Percentiles rank a stretch among this genome's conserved stretches.
These are phyloP conservation scores for Mallotus repandus DNA, from an alignment of 441 rosid species.

Conservation along the genomic window DNA sequence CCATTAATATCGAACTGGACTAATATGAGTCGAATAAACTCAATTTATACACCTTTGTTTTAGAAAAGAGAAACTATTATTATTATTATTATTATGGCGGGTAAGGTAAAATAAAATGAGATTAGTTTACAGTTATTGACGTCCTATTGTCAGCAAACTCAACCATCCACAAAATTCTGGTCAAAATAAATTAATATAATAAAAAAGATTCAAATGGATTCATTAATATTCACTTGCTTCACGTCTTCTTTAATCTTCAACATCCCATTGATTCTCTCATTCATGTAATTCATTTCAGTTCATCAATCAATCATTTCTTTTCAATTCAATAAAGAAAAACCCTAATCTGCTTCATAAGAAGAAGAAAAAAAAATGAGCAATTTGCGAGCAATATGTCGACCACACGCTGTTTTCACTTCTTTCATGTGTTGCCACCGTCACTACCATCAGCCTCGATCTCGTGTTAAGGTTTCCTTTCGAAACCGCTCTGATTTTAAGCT, in stretches of 20 bases:
- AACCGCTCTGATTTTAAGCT: slow-evolving; percentile 35
- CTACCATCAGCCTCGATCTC: slow-evolving; percentile 39
- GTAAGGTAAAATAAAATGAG: not conserved
- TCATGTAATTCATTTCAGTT: not conserved
- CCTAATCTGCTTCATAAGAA: too few species aligned
- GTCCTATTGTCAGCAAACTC: not conserved
- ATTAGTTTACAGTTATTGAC: not conserved
- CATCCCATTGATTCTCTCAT: too few species aligned
- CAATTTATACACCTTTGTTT: too few species aligned
- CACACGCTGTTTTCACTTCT: slow-evolving; percentile 59
- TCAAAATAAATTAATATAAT: not conserved
- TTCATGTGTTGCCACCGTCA: slow-evolving; percentile 47
- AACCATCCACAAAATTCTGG: slow-evolving; percentile 13
- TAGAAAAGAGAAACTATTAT: too few species aligned
- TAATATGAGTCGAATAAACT: too few species aligned
- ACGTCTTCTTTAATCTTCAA: slow-evolving; percentile 16
- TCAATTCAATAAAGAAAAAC: too few species aligned
- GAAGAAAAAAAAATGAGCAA: slow-evolving; percentile 44
- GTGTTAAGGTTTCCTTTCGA: slow-evolving; percentile 54
- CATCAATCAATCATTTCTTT: not conserved
- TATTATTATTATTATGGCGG: slow-evolving; percentile 5
- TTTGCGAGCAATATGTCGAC: slow-evolving; percentile 64
- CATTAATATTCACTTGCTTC: slow-evolving; percentile 24
- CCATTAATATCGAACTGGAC: too few species aligned
- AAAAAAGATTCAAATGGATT: slow-evolving; percentile 28